phyloP scores from a whole-genome alignment of 2,329 filamentous ascomycete genomes.

The Microdochium bolleyi region DNA sequence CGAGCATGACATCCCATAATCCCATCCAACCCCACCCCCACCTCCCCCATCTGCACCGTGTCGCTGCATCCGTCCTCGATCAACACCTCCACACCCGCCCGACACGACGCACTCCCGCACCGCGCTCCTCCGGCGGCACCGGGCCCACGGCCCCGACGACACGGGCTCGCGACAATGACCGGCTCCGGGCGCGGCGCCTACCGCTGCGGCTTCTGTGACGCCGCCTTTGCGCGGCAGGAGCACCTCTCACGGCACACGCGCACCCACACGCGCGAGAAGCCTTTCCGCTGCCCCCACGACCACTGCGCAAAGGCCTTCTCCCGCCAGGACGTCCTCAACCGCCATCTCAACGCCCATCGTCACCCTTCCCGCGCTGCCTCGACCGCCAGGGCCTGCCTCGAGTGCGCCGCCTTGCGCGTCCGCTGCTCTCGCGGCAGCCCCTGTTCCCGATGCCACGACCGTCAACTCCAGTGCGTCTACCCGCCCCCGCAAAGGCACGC shows the following conservation, averaged over 20 bases:
- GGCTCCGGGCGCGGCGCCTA: background rate
- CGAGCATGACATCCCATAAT: too few species aligned
- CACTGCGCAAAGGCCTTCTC: conserved; percentile 5
- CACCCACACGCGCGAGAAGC: conserved; percentile 5
- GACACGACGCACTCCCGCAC: too few species aligned
- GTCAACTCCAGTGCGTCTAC: conserved; percentile 5
- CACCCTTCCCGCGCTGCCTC: background rate
- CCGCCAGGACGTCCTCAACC: conserved; percentile 4
- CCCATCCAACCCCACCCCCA: too few species aligned
- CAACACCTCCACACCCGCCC: too few species aligned
- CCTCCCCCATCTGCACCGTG: too few species aligned
- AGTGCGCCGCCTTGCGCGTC: conserved; percentile 6
- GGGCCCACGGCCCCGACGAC: too few species aligned
- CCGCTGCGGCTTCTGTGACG: conserved; percentile 3
- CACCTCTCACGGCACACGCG: conserved; percentile 3
- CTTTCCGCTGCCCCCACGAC: conserved; percentile 2
- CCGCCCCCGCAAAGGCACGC: conserved; percentile 1
- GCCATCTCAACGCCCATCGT: conserved; percentile 3
- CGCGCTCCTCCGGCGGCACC: background rate
- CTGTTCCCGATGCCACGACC: conserved; percentile 4
- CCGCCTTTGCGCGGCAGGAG: conserved; percentile 5
- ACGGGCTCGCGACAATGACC: background rate
- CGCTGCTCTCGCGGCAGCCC: conserved; percentile 5
- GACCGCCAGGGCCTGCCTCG: conserved; percentile 4
- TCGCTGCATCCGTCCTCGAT: too few species aligned